Evolutionary conservation across 1,284 basidiomycete genomes (phyloP).

Genomic region (Lignosus rhinocerotis): DNA sequence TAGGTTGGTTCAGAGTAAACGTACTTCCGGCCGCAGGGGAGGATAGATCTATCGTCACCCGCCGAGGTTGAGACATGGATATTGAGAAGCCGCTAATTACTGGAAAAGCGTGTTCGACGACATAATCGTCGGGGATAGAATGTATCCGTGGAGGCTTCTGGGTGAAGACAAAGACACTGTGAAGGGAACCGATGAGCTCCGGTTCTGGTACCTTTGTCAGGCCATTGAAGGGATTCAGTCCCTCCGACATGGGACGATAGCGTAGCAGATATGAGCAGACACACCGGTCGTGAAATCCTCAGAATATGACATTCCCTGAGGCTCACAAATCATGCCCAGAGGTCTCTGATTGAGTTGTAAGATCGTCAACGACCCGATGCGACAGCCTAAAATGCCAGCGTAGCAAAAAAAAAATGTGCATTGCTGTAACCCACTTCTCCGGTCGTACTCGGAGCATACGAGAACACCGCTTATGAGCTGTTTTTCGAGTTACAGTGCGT

Average conservation of each 20-base stretch:
- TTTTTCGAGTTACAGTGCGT: too few species aligned
- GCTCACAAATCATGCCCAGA: too few species aligned
- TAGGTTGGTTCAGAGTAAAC: conserved; percentile 22
- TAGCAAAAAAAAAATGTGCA: not conserved
- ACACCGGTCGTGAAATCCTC: not conserved
- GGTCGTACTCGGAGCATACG: not conserved
- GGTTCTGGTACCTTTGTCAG: not conserved
- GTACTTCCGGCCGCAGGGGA: conserved; percentile 12
- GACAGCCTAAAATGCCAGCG: not conserved
- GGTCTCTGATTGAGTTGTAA: too few species aligned
- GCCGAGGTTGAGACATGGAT: conserved; percentile 49
- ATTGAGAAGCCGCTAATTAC: conserved; percentile 54
- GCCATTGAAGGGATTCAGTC: not conserved
- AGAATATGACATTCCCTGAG: not conserved
- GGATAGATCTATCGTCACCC: conserved; percentile 25
- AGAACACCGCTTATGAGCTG: not conserved
- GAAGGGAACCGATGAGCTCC: not conserved
- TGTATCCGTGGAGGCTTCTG: conserved; percentile 26
- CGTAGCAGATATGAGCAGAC: not conserved
- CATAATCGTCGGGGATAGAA: conserved; percentile 14
- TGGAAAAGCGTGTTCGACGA: conserved; percentile 48
- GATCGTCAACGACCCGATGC: not conserved
- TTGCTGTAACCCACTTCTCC: not conserved
- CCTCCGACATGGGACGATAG: not conserved
- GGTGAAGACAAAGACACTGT: conserved; percentile 41